Conservation (phyloP, 108 stramenopile species). For the Cyclostephanos invisitatus region DNA sequence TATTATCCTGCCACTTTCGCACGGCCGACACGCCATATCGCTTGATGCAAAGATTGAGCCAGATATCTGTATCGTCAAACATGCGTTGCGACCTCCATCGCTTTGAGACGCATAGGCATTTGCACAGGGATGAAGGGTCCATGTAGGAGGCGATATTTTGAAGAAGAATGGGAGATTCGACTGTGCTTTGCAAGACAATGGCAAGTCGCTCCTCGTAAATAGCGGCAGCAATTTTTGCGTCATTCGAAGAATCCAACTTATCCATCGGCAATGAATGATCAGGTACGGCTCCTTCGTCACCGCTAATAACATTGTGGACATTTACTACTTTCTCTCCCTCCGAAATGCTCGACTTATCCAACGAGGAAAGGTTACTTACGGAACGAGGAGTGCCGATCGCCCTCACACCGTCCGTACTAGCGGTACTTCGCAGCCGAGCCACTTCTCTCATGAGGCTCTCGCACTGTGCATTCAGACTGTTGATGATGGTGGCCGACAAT, state of each 20-base stretch:
- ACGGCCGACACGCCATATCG: constrained; percentile 72
- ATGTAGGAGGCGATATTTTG: constrained; percentile 52
- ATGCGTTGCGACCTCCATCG: constrained; percentile 46
- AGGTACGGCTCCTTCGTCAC: not conserved
- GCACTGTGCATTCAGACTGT: constrained; percentile 76
- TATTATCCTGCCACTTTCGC: constrained; percentile 66
- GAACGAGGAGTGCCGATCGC: not conserved
- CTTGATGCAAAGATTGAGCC: constrained; percentile 63
- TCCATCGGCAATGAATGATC: constrained; percentile 23
- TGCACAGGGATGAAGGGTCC: constrained; percentile 61
- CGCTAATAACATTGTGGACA: not conserved
- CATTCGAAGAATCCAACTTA: constrained; percentile 15
- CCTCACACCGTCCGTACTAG: constrained; percentile 7
- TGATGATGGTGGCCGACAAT: constrained; percentile 72
- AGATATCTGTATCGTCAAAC: constrained; percentile 55
- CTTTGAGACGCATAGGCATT: constrained; percentile 52
- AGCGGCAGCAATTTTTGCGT: not conserved
- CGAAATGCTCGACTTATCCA: not conserved
- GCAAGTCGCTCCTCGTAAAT: not conserved
- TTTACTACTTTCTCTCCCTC: not conserved
- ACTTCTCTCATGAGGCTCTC: constrained; percentile 76
- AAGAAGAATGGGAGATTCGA: constrained; percentile 20
- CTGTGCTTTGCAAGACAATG: constrained; percentile 15
- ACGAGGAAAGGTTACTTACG: not conserved
- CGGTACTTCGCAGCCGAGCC: constrained; percentile 37